These are phyloP conservation scores for Parafenestella ontariensis DNA, from an alignment of 2,329 filamentous ascomycete genomes.

Conservation along the genomic window DNA sequence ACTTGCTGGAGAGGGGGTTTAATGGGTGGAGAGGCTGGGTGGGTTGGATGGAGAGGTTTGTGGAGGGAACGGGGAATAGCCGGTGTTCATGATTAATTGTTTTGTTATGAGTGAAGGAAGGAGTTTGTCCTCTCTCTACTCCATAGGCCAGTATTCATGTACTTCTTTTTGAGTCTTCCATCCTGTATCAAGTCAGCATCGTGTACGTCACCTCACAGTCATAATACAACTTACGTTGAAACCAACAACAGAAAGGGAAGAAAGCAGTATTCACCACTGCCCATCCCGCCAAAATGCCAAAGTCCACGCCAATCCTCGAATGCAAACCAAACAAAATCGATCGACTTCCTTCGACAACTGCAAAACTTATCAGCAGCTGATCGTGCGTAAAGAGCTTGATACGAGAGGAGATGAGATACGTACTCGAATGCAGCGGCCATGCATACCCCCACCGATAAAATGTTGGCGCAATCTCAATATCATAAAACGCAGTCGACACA, in stretches of 20 bases:
- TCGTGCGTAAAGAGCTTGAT: background rate
- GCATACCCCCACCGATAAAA: slow-evolving; percentile 71
- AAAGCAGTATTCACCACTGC: slow-evolving; percentile 59
- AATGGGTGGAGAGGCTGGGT: background rate
- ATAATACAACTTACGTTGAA: slow-evolving; percentile 35
- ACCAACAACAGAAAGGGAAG: slow-evolving; percentile 60
- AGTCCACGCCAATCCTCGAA: slow-evolving; percentile 65
- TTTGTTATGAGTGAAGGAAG: background rate
- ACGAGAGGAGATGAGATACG: slow-evolving; percentile 18
- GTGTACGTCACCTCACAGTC: background rate
- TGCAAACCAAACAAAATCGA: slow-evolving; percentile 68
- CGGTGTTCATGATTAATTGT: background rate
- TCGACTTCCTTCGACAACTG: slow-evolving; percentile 65
- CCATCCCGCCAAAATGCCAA: slow-evolving; percentile 68
- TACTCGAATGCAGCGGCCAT: slow-evolving; percentile 67
- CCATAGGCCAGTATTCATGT: slow-evolving; percentile 16
- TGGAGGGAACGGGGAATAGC: background rate
- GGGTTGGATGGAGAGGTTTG: background rate
- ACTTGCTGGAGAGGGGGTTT: slow-evolving; percentile 15
- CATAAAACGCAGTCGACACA: slow-evolving; percentile 66
- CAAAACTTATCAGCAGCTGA: slow-evolving; percentile 2
- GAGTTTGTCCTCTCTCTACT: background rate
- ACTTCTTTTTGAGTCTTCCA: slow-evolving; percentile 27
- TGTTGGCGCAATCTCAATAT: slow-evolving; percentile 63
- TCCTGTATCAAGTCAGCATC: slow-evolving; percentile 2